phyloP scores from a whole-genome alignment of 2,329 filamentous ascomycete genomes.

The Ambrosiella xylebori region DNA sequence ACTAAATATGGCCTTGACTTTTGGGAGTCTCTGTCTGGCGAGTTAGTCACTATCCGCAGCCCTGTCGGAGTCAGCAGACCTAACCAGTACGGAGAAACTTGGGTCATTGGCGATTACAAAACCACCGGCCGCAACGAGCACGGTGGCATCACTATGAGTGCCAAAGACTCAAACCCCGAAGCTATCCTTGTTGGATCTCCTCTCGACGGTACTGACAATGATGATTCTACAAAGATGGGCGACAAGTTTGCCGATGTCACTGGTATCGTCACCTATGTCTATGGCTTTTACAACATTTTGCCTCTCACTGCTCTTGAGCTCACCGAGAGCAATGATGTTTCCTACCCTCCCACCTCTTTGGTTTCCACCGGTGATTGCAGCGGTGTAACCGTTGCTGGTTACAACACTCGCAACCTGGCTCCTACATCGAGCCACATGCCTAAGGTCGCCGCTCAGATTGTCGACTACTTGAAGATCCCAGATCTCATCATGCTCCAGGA shows the following conservation, averaged over 20 bases:
- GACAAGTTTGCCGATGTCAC: conserved; percentile 49
- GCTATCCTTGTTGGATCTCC: conserved; percentile 47
- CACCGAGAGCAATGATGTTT: conserved; percentile 26
- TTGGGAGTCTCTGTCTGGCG: conserved; percentile 52
- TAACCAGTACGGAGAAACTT: conserved; percentile 50
- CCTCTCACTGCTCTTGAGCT: conserved; percentile 41
- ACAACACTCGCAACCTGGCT: conserved; percentile 54
- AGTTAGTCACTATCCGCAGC: conserved; percentile 45
- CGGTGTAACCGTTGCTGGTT: conserved; percentile 45
- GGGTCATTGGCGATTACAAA: conserved; percentile 49
- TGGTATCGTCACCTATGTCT: conserved; percentile 47
- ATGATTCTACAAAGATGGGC: conserved; percentile 41
- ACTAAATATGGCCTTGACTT: conserved; percentile 51
- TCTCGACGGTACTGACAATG: conserved; percentile 47
- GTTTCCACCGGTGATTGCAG: conserved; percentile 37
- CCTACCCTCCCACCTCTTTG: conserved; percentile 35
- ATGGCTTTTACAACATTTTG: conserved; percentile 52
- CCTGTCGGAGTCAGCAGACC: conserved; percentile 41
- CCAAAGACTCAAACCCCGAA: conserved; percentile 52
- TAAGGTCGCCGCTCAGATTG: conserved; percentile 47
- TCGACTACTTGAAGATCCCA: conserved; percentile 42
- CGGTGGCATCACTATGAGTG: conserved; percentile 46
- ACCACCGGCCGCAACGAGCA: conserved; percentile 44
- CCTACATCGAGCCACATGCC: conserved; percentile 37
- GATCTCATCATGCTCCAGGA: conserved; percentile 54